Base-by-base conservation (phyloP, 192 early-diverging fungal genomes). In the Anaeromyces robustus region DNA sequence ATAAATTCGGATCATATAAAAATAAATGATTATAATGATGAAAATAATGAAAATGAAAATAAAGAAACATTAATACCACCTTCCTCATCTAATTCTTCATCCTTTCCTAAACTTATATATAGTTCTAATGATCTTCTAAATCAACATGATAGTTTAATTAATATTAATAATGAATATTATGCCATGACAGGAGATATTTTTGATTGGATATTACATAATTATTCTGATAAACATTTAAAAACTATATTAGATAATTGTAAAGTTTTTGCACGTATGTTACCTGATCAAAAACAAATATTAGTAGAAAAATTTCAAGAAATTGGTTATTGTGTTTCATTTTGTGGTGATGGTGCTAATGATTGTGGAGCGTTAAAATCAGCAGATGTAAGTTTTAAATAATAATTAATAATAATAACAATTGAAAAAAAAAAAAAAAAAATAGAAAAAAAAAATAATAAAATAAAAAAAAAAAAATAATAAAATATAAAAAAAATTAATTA, bases 261-360 rank as follows among this genome's bases (percentile, higher is more conserved):
- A 79, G 92, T 99, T 34, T 98, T 94, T 85, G 96, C 97, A 9
- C 92, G 98, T 79, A 98, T 98, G 97, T 97, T 96, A 4, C 98
- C 98, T 1, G 98, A 99, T 83, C 95, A 98, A 84, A 99, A 99
- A 81, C 95, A 96, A 43, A 92, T 95, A 82, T 84, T 99, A 26
- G 96, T 99, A 9, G 93, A 95, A 83, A 90, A 91, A 79, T 85
- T 98, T 52, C 96, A 98, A 83, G 88, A 86, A 29, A 89, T 98
- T 30, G 96, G 94, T 19, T 97, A 98, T 86, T 95, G 93, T 82
- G 93, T 95, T 30, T 95, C 96, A 0, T 99, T 99, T 85, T 98
- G 96, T 84, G 98, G 98, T n/a, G 98, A 99, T 84, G 98, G 98
- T 16, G 96, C 98, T 28, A 99, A 99, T 82, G 98, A 99, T 85